Base-by-base conservation (phyloP, 75 land plant genomes). In the Pinus taeda region DNA sequence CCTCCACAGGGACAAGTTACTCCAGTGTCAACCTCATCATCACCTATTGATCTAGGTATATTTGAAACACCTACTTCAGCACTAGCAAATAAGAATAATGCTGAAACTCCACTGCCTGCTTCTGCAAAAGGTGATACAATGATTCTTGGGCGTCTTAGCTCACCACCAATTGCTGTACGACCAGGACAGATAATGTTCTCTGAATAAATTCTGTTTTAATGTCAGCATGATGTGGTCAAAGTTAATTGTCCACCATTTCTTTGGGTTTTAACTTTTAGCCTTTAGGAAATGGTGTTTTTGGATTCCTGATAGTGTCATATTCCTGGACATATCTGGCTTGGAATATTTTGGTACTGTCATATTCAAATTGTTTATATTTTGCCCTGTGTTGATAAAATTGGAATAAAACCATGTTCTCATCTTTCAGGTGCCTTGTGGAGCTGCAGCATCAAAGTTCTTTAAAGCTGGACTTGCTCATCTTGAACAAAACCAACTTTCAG, bases 21-120 rank as follows among this genome's bases (percentile, higher is more conserved):
- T 36, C 83, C 75, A 71, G 57, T 73, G 4, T 78, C 86, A 61
- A 57, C 74, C 2, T 74, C 91, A 17, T 37, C 90, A 67, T 81
- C 88, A 63, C 86, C 93, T 39, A 76, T 84, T 76, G 93, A 93
- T 84, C 89, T 91, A 55, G 87, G 90, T 80, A 61, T 79, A 20
- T 89, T 91, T 70, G 94, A 79, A 77, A 76, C 20, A 4, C 22
- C 80, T 56, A 29, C 2, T 53, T 26, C 56, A 13, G 75, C 14
- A 6, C 75, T 53, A 6, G 60, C 30, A 24, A 24, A 18, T 74
- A 55, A 42, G 65, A 76, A 15, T 36, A n/a, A 37, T 37, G 37
- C 37, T 4, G 37, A 37, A 37, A 37, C 37, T 37, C 37, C 4
- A 37, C 4, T 37, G 37, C 37, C 37, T 37, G 37, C 37, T 37